A percentile compares a stretch with the other conserved stretches of the same genome.
Evolutionary conservation across 1,284 basidiomycete genomes (phyloP).

Genomic region (Puccinia hordei): DNA sequence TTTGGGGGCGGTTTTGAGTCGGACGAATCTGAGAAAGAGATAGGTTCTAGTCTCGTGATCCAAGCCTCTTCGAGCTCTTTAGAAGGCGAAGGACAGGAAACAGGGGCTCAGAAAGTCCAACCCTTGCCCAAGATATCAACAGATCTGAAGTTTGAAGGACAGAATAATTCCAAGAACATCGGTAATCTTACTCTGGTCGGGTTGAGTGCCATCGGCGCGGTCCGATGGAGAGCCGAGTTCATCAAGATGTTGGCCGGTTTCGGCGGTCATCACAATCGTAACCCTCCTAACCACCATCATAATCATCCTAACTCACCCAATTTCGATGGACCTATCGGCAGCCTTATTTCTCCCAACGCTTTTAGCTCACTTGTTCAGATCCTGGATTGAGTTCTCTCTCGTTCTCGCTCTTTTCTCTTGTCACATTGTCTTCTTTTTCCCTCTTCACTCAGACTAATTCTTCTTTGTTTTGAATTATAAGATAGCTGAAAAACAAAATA

Average conservation of each 20-base stretch:
- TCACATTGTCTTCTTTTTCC: conserved; percentile 1
- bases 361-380: conserved; percentile 10
- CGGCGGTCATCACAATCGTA: background rate
- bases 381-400: conserved; percentile 2
- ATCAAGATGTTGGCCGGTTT: conserved; percentile 22
- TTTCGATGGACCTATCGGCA: background rate
- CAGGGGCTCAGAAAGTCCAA: background rate
- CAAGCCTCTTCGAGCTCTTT: background rate
- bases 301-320: background rate
- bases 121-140: conserved; percentile 7
- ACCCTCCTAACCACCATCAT: background rate
- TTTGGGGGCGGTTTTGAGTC: conserved; percentile 45
- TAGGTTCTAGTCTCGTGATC: conserved; percentile 20
- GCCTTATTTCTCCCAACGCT: background rate
- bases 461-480: background rate
- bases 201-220: background rate
- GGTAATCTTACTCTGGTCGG: background rate
- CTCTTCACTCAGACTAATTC: background rate
- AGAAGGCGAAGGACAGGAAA: background rate
- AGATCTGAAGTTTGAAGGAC: background rate
- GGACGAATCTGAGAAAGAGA: conserved; percentile 14
- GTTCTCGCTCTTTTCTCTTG: background rate
- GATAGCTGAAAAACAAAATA: background rate
- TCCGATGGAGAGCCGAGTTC: conserved; percentile 19
- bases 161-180: background rate